Percentiles rank a stretch among this genome's conserved stretches.
phyloP scores from a whole-genome alignment of 306 rosid species.

The Rosa chinensis region DNA sequence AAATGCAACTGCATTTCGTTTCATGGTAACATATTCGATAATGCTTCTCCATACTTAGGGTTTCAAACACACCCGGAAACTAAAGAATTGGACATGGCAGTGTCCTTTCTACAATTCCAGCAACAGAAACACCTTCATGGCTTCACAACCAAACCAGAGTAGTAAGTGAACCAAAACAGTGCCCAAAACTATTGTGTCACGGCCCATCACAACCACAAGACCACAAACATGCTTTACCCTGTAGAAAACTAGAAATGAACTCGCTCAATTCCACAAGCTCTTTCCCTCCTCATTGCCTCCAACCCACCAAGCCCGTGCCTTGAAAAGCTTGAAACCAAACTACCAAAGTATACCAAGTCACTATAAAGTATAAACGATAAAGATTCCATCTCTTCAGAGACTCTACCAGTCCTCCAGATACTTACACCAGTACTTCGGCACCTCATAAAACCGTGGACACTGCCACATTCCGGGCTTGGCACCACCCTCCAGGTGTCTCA shows the following conservation, averaged over 20 bases:
- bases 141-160: constrained; percentile 50
- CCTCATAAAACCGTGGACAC: constrained; percentile 23
- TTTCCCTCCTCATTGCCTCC: constrained; percentile 48
- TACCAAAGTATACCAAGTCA: constrained; percentile 26
- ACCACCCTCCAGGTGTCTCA: constrained; percentile 44
- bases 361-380: too few species aligned
- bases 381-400: constrained; percentile 29
- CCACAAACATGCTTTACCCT: constrained; percentile 70
- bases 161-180: constrained; percentile 63
- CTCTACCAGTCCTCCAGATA: constrained; percentile 29
- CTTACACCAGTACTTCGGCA: constrained; percentile 21
- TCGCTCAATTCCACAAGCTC: constrained; percentile 45
- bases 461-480: constrained; percentile 30
- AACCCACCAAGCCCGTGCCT: constrained; percentile 44
- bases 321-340: constrained; percentile 44
- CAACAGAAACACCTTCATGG: constrained; percentile 41
- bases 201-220: constrained; percentile 51
- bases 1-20: constrained; percentile 52
- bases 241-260: constrained; percentile 34
- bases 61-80: constrained; percentile 57
- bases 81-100: constrained; percentile 47
- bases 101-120: constrained; percentile 47
- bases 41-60: constrained; percentile 43
- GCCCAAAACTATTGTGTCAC: constrained; percentile 58
- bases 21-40: constrained; percentile 41